Evolutionary conservation across 1,284 basidiomycete species (phyloP).

Genomic region (Trichosporon sp.): DNA sequence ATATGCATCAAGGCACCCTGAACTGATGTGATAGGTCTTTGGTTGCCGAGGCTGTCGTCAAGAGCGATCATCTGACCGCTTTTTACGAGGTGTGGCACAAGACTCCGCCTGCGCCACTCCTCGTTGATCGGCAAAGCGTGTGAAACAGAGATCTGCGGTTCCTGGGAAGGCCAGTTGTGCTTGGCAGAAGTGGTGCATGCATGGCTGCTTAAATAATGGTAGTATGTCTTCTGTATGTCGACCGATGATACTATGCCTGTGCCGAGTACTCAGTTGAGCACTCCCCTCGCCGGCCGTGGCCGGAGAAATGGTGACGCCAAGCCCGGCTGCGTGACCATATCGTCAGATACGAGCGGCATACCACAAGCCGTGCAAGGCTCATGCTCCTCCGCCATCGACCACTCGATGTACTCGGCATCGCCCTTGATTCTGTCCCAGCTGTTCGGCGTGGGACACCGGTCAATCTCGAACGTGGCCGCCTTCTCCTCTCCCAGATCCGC

Average conservation of each 20-base stretch:
- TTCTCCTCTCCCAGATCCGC: constrained; percentile 2
- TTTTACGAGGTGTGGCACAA: not conserved
- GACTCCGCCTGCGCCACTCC: too few relatives aligned
- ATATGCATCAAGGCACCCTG: not conserved
- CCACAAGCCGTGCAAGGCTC: constrained; percentile 3
- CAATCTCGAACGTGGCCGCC: not conserved
- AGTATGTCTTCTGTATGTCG: too few relatives aligned
- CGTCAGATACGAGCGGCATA: not conserved
- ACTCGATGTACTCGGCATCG: not conserved
- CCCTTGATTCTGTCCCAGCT: constrained; percentile 9
- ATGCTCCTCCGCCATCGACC: not conserved
- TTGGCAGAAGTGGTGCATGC: too few relatives aligned
- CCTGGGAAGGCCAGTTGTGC: not conserved
- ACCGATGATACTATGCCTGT: too few relatives aligned
- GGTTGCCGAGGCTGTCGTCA: not conserved
- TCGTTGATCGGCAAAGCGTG: too few relatives aligned
- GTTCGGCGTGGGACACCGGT: not conserved
- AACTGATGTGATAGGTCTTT: not conserved
- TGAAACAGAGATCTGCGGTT: not conserved
- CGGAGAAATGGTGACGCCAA: not conserved
- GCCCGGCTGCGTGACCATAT: not conserved
- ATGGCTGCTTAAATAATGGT: too few relatives aligned
- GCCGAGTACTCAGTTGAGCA: too few relatives aligned
- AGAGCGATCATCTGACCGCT: too few relatives aligned
- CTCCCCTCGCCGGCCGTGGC: too few relatives aligned